A percentile compares a stretch with the other conserved stretches of the same genome.
Evolutionary conservation across 768 basidiomycete genomes (phyloP).

Genomic region (Leccinellum luteum): DNA sequence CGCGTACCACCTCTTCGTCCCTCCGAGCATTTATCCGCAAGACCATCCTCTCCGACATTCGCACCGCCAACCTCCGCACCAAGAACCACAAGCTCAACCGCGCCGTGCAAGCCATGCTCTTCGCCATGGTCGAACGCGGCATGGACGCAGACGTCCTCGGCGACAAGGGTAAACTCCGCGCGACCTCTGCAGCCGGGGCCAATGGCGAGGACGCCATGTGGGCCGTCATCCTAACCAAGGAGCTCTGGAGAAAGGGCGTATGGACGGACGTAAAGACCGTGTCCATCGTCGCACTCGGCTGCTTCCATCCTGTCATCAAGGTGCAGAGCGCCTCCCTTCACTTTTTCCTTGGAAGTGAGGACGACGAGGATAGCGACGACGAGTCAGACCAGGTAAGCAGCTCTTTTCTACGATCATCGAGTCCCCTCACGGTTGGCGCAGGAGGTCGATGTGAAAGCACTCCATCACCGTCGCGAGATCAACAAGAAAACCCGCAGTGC

Average conservation of each 20-base stretch:
- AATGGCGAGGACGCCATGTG: conserved; percentile 91
- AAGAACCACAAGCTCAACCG: conserved; percentile 97
- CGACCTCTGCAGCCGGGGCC: conserved; percentile 35
- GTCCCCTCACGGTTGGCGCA: conserved; percentile 25
- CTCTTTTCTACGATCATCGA: background rate
- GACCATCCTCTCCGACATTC: conserved; percentile 92
- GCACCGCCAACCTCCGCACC: conserved; percentile 80
- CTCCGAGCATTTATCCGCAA: conserved; percentile 85
- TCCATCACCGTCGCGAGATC: conserved; percentile 86
- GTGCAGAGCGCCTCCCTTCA: conserved; percentile 93
- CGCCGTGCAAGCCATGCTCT: conserved; percentile 93
- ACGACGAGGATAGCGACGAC: conserved; percentile 71
- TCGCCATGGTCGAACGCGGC: conserved; percentile 92
- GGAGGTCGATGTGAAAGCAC: conserved; percentile 64
- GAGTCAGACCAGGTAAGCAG: conserved; percentile 51
- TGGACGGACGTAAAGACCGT: conserved; percentile 95
- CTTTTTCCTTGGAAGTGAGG: conserved; percentile 93
- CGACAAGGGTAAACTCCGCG: conserved; percentile 76
- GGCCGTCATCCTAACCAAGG: conserved; percentile 92
- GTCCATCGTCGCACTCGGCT: conserved; percentile 86
- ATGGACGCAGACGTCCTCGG: conserved; percentile 80
- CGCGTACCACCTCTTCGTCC: conserved; percentile 84
- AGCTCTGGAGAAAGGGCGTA: conserved; percentile 89
- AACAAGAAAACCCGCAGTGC: conserved; percentile 89
- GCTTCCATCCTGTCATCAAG: conserved; percentile 90